A percentile compares a stretch with the other conserved stretches of the same genome.
Conservation (phyloP, 257 asterid genomes). For the Fraxinus cuspidata region DNA sequence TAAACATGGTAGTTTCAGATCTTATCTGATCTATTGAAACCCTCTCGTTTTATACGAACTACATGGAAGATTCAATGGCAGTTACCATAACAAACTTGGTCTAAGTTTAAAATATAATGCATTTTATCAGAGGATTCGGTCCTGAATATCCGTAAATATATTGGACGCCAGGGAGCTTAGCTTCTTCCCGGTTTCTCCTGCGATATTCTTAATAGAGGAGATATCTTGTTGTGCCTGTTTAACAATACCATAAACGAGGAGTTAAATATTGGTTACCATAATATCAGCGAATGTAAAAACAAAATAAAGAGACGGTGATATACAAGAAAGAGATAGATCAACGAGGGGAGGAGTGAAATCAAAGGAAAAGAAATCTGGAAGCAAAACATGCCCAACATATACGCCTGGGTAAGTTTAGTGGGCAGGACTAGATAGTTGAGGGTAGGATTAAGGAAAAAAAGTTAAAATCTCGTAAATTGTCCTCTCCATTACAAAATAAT, state of each 20-base stretch:
- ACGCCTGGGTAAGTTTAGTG: not conserved
- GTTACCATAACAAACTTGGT: not conserved
- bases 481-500: not conserved
- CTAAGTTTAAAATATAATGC: constrained; percentile 25
- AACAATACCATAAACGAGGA: not conserved
- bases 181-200: constrained; percentile 98
- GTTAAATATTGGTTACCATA: not conserved
- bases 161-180: constrained; percentile 71
- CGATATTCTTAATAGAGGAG: constrained; percentile 82
- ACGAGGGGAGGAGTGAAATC: not conserved
- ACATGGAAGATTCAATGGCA: constrained; percentile 11
- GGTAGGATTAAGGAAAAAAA: not conserved
- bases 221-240: constrained; percentile 94
- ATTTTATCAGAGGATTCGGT: constrained; percentile 70
- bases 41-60: constrained; percentile 20
- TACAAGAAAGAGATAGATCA: not conserved
- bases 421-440: not conserved
- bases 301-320: not conserved
- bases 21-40: constrained; percentile 11
- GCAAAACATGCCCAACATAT: not conserved
- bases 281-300: no score
- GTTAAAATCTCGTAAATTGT: not conserved
- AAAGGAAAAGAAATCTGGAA: not conserved
- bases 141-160: constrained; percentile 82
- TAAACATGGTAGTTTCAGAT: constrained; percentile 12